These are phyloP conservation scores for Diaporthe aspalathi DNA, from an alignment of 2,329 filamentous ascomycete genomes.

Conservation along the genomic window DNA sequence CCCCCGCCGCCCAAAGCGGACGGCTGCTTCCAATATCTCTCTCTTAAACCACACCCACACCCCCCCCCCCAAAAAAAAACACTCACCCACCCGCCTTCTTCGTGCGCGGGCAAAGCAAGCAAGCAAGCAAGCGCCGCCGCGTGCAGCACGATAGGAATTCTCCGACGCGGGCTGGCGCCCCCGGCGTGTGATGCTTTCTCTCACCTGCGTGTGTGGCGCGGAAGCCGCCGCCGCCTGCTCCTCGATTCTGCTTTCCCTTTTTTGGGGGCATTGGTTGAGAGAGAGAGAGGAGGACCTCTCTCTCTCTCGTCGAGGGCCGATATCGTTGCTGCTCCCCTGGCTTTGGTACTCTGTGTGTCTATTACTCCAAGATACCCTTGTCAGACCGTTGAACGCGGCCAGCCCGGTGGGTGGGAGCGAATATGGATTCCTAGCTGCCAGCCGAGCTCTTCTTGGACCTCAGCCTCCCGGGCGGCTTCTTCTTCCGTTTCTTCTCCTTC, in stretches of 20 bases:
- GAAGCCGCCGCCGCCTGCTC: slow-evolving; percentile 23
- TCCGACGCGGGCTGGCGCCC: slow-evolving; percentile 31
- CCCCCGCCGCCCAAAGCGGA: slow-evolving; percentile 11
- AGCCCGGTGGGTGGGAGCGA: background rate
- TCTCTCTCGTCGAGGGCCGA: background rate
- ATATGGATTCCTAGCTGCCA: too few relatives aligned
- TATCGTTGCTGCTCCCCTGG: background rate
- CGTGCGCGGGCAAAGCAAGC: too few relatives aligned
- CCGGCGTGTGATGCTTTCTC: too few relatives aligned
- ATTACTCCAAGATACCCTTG: background rate
- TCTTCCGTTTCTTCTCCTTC: too few relatives aligned
- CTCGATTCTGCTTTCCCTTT: slow-evolving; percentile 7
- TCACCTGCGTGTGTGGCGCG: background rate
- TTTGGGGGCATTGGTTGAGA: background rate
- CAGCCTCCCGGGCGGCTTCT: too few relatives aligned
- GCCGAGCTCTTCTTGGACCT: background rate
- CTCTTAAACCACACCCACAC: too few relatives aligned
- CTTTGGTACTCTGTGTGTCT: background rate
- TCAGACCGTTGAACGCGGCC: slow-evolving; percentile 5
- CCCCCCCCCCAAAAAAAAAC: too few relatives aligned
- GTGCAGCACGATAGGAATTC: slow-evolving; percentile 27
- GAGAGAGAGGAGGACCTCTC: too few relatives aligned
- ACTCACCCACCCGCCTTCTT: too few relatives aligned
- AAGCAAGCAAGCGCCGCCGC: slow-evolving; percentile 3
- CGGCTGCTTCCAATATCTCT: slow-evolving; percentile 25